Evolutionary conservation across 2,329 filamentous ascomycete genomes (phyloP).

Genomic region (Clarireedia hainanense): DNA sequence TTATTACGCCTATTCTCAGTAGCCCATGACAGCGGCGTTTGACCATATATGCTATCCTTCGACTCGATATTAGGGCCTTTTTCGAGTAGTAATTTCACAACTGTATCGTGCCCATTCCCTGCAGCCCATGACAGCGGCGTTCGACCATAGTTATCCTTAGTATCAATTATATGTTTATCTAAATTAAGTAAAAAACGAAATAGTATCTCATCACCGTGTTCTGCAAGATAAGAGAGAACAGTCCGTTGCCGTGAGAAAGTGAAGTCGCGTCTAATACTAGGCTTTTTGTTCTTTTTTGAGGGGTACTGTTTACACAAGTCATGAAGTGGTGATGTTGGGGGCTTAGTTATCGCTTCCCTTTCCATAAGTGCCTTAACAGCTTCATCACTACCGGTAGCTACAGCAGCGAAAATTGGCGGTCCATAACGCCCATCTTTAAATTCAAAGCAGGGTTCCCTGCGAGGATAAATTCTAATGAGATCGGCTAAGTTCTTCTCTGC

Average conservation of each 20-base stretch:
- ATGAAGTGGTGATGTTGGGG: conserved; percentile 3
- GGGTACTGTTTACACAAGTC: conserved; percentile 10
- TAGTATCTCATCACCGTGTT: conserved; percentile 10
- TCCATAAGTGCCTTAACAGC: conserved; percentile 24
- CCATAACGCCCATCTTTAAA: conserved; percentile 28
- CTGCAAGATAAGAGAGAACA: conserved; percentile 8
- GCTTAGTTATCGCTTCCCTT: conserved; percentile 5
- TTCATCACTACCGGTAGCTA: conserved; percentile 26
- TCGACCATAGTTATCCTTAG: neutral
- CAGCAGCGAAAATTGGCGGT: conserved; percentile 31
- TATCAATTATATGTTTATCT: neutral
- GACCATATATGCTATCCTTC: no score
- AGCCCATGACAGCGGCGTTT: conserved; percentile 11
- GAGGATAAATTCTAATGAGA: conserved; percentile 25
- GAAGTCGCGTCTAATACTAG: conserved; percentile 9
- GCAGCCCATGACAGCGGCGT: no score
- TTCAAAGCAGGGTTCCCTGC: conserved; percentile 16
- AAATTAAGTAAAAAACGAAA: neutral
- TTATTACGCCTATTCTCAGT: neutral
- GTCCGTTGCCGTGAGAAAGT: conserved; percentile 8
- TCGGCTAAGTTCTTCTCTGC: conserved; percentile 26
- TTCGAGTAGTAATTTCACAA: no score
- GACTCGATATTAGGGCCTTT: no score
- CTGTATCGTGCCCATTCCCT: neutral
- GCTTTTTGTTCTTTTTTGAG: conserved; percentile 2